Conservation (phyloP, 352 stramenopile genomes). For the Pythium coloratum region DNA sequence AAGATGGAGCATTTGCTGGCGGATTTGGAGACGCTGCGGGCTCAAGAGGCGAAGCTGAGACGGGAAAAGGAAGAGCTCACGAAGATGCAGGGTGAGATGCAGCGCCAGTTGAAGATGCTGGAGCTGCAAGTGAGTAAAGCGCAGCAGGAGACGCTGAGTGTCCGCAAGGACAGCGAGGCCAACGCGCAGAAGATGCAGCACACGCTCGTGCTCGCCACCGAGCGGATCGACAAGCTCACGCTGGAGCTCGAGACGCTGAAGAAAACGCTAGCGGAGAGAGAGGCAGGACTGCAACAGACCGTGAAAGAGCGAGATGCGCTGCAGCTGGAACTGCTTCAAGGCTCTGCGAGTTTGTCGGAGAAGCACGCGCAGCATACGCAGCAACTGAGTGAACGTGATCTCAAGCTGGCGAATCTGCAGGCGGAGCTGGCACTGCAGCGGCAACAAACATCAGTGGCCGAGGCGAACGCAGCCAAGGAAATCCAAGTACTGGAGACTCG, state of each 20-base stretch:
- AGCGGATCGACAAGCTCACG: slow-evolving; percentile 46
- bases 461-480: slow-evolving; percentile 21
- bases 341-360: slow-evolving; percentile 39
- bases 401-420: slow-evolving; percentile 39
- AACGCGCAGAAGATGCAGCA: slow-evolving; percentile 46
- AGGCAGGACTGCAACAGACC: slow-evolving; percentile 39
- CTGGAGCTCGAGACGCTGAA: slow-evolving; percentile 42
- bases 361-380: slow-evolving; percentile 34
- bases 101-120: slow-evolving; percentile 37
- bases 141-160: slow-evolving; percentile 49
- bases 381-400: slow-evolving; percentile 39
- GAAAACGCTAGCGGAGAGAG: slow-evolving; percentile 38
- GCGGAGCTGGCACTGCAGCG: slow-evolving; percentile 29
- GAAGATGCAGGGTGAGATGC: slow-evolving; percentile 36
- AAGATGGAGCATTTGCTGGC: slow-evolving; percentile 65
- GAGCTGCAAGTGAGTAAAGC: slow-evolving; percentile 47
- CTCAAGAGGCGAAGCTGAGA: slow-evolving; percentile 48
- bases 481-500: slow-evolving; percentile 28
- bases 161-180: slow-evolving; percentile 49
- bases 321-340: slow-evolving; percentile 47
- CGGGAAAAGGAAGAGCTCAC: slow-evolving; percentile 54
- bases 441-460: slow-evolving; percentile 30
- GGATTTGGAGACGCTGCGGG: slow-evolving; percentile 48
- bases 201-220: slow-evolving; percentile 35
- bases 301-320: slow-evolving; percentile 47